Evolutionary conservation across 768 basidiomycete species (phyloP).

Genomic region (Russula olivacea): DNA sequence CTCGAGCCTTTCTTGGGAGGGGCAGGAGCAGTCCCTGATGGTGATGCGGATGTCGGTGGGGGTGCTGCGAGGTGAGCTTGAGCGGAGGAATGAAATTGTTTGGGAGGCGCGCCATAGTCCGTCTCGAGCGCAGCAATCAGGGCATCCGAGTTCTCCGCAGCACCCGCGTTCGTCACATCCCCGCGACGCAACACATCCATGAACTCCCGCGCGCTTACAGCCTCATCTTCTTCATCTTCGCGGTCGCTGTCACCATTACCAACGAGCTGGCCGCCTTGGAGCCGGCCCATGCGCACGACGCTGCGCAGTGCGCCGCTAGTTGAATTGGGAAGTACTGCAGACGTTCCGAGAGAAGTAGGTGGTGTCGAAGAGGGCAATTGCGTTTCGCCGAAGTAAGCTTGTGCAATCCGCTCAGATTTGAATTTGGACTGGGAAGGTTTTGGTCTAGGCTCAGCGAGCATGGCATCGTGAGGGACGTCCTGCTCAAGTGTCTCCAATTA

Average conservation of each 20-base stretch:
- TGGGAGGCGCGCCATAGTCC: constrained; percentile 15
- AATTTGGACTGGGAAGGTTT: constrained; percentile 59
- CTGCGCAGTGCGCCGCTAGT: constrained; percentile 26
- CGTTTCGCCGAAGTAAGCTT: constrained; percentile 13
- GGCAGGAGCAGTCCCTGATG: background rate
- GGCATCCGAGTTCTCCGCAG: constrained; percentile 19
- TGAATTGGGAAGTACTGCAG: constrained; percentile 31
- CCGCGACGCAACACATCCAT: constrained; percentile 30
- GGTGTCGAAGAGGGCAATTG: constrained; percentile 22
- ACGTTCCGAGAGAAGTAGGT: constrained; percentile 31
- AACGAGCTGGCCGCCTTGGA: constrained; percentile 29
- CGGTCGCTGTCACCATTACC: constrained; percentile 32
- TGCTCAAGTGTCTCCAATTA: constrained; percentile 24
- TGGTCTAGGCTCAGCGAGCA: constrained; percentile 34
- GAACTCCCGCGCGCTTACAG: constrained; percentile 26
- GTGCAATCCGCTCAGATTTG: constrained; percentile 43
- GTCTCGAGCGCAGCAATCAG: constrained; percentile 18
- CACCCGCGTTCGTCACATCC: constrained; percentile 32
- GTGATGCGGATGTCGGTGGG: background rate
- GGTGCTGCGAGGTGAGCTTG: background rate
- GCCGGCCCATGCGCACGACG: constrained; percentile 31
- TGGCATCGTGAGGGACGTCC: constrained; percentile 42
- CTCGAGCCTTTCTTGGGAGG: constrained; percentile 17
- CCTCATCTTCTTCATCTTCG: constrained; percentile 25
- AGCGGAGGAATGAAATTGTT: background rate